phyloP scores from a whole-genome alignment of 495 filamentous ascomycete species.

The Ramalina peruviana region DNA sequence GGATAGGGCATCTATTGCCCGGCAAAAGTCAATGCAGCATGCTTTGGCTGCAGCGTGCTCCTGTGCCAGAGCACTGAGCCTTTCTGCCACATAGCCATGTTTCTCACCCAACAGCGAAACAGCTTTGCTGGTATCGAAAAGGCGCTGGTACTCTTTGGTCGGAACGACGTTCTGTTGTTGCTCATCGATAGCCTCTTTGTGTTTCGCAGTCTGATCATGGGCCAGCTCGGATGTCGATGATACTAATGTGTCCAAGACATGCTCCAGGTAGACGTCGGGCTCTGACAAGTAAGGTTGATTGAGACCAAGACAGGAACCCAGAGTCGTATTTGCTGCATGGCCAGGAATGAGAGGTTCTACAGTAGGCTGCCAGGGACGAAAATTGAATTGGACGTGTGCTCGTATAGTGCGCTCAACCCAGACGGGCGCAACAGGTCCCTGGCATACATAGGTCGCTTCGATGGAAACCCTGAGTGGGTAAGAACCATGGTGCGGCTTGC shows the following conservation, averaged over 20 bases:
- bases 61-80: neutral
- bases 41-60: neutral
- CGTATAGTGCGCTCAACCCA: neutral
- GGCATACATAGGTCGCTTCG: neutral
- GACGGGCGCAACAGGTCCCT: neutral
- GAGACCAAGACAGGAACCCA: too few species aligned
- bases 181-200: neutral
- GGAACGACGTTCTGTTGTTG: neutral
- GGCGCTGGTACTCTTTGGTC: neutral
- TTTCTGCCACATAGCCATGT: constrained; percentile 1
- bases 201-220: neutral
- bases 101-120: neutral
- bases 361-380: too few species aligned
- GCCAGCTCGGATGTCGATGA: neutral
- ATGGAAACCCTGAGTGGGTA: neutral
- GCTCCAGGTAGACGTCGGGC: neutral
- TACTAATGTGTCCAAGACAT: neutral
- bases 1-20: neutral
- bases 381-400: neutral
- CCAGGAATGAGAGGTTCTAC: too few species aligned
- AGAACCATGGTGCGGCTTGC: neutral
- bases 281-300: neutral
- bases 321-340: too few species aligned
- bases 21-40: neutral
- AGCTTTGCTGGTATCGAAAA: neutral